Evolutionary conservation across 805 yeast genomes (phyloP).

Genomic region (Lachancea dasiensis): DNA sequence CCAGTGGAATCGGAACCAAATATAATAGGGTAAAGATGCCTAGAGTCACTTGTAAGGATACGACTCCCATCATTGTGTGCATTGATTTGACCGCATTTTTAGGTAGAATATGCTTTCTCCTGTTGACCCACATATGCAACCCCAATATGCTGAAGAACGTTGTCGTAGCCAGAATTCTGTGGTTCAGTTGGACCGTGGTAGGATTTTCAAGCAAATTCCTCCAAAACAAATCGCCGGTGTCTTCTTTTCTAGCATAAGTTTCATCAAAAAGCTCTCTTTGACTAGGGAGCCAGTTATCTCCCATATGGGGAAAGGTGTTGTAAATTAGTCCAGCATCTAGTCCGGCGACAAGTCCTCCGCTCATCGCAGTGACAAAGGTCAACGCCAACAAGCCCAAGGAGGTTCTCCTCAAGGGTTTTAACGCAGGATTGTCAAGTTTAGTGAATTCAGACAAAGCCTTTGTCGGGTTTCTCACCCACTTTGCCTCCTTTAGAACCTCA

Average conservation of each 20-base stretch:
- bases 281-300: slow-evolving; percentile 72
- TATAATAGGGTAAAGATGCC: slow-evolving; percentile 85
- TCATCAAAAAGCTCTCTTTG: slow-evolving; percentile 72
- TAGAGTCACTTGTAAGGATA: slow-evolving; percentile 69
- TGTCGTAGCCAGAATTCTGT: slow-evolving; percentile 76
- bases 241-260: slow-evolving; percentile 59
- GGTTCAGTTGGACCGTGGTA: slow-evolving; percentile 88
- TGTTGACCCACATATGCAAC: slow-evolving; percentile 61
- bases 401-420: slow-evolving; percentile 50
- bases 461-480: slow-evolving; percentile 60
- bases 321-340: slow-evolving; percentile 95
- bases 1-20: slow-evolving; percentile 87
- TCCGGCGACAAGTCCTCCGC: slow-evolving; percentile 98
- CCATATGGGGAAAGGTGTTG: slow-evolving; percentile 96
- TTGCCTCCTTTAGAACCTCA: slow-evolving; percentile 69
- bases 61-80: slow-evolving; percentile 76
- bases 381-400: slow-evolving; percentile 56
- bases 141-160: slow-evolving; percentile 69
- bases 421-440: slow-evolving; percentile 54
- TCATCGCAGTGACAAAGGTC: slow-evolving; percentile 86
- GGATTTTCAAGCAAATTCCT: slow-evolving; percentile 93
- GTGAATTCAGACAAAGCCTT: slow-evolving; percentile 48
- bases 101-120: slow-evolving; percentile 52
- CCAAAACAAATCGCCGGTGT: slow-evolving; percentile 76
- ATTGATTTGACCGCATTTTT: slow-evolving; percentile 48